These are phyloP conservation scores for Aureococcus anophagefferens DNA, from an alignment of 108 stramenopile species.

Conservation along the genomic window DNA sequence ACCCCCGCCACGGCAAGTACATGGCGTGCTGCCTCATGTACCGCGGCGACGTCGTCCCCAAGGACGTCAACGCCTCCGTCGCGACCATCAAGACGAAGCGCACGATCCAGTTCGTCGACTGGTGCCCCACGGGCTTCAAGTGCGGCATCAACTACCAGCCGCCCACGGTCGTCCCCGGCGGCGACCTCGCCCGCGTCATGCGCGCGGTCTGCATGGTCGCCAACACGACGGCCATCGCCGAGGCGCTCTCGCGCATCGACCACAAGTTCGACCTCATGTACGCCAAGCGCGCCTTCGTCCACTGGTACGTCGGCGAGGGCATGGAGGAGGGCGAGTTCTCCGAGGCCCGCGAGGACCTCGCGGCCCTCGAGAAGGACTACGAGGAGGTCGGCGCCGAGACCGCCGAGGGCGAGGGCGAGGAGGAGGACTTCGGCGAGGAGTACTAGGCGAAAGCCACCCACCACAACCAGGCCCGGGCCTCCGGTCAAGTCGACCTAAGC, in stretches of 20 bases:
- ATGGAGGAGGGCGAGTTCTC: slow-evolving; percentile 99
- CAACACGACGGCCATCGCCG: slow-evolving; percentile 98
- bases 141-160: slow-evolving; percentile 98
- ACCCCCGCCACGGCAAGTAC: slow-evolving; percentile 89
- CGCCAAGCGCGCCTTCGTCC: slow-evolving; percentile 99
- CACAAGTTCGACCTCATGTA: slow-evolving; percentile 99
- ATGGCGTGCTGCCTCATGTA: slow-evolving; percentile 93
- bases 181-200: slow-evolving; percentile 85
- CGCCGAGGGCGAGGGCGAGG: slow-evolving; percentile 81
- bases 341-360: slow-evolving; percentile 98
- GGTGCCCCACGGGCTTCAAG: slow-evolving; percentile 85
- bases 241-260: slow-evolving; percentile 92
- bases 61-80: slow-evolving; percentile 62
- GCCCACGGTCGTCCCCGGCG: slow-evolving; percentile 85
- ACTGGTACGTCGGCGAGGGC: slow-evolving; percentile 99
- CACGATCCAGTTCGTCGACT: slow-evolving; percentile 70
- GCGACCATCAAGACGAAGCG: slow-evolving; percentile 74
- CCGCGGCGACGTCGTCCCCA: slow-evolving; percentile 64
- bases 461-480: too few relatives aligned
- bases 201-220: slow-evolving; percentile 99
- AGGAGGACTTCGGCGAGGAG: slow-evolving; percentile 75
- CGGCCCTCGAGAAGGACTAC: slow-evolving; percentile 96
- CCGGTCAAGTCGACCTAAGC: too few relatives aligned
- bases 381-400: slow-evolving; percentile 90
- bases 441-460: too few relatives aligned